Conservation (phyloP, 2,329 filamentous ascomycete genomes). For the Aspergillus cejpii region DNA sequence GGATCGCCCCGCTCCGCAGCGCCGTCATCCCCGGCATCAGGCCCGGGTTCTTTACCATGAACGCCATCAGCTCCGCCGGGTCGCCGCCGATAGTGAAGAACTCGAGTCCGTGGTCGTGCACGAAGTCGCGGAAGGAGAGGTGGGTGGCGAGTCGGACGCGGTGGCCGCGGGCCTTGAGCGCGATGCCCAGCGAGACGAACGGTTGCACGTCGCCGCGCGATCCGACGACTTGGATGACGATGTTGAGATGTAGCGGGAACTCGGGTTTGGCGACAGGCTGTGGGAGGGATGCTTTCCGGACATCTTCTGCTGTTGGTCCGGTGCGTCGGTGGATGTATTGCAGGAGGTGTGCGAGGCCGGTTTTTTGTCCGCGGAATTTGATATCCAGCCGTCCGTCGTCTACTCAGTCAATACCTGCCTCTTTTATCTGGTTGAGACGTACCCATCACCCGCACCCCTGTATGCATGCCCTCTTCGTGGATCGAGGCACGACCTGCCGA, state of each 20-base stretch:
- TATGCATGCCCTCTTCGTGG: constrained; percentile 11
- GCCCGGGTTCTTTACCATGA: constrained; percentile 85
- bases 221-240: constrained; percentile 69
- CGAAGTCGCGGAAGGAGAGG: constrained; percentile 59
- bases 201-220: constrained; percentile 71
- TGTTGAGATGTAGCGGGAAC: constrained; percentile 41
- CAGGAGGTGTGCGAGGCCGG: constrained; percentile 60
- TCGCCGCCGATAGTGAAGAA: constrained; percentile 74
- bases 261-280: background rate
- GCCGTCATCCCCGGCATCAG: constrained; percentile 77
- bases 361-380: constrained; percentile 65
- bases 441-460: constrained; percentile 19
- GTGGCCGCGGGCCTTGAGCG: constrained; percentile 61
- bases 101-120: constrained; percentile 64
- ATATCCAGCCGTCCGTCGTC: constrained; percentile 74
- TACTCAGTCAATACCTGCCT: constrained; percentile 23
- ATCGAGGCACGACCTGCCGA: background rate
- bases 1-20: constrained; percentile 68
- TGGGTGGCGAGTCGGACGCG: constrained; percentile 69
- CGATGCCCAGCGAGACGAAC: constrained; percentile 63
- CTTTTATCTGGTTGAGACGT: background rate
- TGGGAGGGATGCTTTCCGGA: constrained; percentile 5
- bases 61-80: constrained; percentile 71
- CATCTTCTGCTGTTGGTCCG: background rate
- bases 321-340: constrained; percentile 38